phyloP scores from a whole-genome alignment of 2,329 filamentous ascomycete species.

The Epichloe elymi region DNA sequence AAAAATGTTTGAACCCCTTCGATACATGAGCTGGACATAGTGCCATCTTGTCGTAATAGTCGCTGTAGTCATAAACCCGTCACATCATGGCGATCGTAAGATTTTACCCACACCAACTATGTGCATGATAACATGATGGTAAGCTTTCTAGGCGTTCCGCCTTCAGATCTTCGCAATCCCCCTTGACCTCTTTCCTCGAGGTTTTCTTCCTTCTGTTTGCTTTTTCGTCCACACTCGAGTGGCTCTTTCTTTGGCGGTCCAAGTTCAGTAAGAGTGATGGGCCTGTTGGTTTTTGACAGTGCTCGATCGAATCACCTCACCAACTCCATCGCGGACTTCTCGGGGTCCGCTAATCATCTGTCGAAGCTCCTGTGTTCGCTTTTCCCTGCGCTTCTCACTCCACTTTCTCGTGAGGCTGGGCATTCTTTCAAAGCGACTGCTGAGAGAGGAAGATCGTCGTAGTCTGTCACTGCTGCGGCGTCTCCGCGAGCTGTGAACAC shows the following conservation, averaged over 20 bases:
- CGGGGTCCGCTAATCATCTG: slow-evolving; percentile 46
- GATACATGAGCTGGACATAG: background rate
- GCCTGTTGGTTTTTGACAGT: slow-evolving; percentile 3
- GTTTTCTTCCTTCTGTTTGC: background rate
- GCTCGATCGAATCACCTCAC: slow-evolving; percentile 38
- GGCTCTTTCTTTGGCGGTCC: background rate
- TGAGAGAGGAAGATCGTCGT: slow-evolving; percentile 26
- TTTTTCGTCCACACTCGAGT: background rate
- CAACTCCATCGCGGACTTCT: slow-evolving; percentile 45
- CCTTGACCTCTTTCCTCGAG: background rate
- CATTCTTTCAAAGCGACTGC: slow-evolving; percentile 37
- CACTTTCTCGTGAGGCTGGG: slow-evolving; percentile 40
- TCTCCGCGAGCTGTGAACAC: slow-evolving; percentile 16
- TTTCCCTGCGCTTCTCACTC: slow-evolving; percentile 46
- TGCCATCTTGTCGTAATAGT: background rate
- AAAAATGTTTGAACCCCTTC: background rate
- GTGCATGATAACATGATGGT: background rate
- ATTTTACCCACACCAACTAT: background rate
- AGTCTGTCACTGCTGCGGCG: slow-evolving; percentile 13
- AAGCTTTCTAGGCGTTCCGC: background rate
- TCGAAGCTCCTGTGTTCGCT: slow-evolving; percentile 43
- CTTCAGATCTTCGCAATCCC: background rate
- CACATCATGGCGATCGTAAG: slow-evolving; percentile 7
- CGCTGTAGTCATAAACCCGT: slow-evolving; percentile 5
- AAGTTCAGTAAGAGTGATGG: background rate